Evolutionary conservation across 2,329 filamentous ascomycete species (phyloP), one percentile per base, ranked within the genome.

Genomic region (Seiridium cupressi): DNA sequence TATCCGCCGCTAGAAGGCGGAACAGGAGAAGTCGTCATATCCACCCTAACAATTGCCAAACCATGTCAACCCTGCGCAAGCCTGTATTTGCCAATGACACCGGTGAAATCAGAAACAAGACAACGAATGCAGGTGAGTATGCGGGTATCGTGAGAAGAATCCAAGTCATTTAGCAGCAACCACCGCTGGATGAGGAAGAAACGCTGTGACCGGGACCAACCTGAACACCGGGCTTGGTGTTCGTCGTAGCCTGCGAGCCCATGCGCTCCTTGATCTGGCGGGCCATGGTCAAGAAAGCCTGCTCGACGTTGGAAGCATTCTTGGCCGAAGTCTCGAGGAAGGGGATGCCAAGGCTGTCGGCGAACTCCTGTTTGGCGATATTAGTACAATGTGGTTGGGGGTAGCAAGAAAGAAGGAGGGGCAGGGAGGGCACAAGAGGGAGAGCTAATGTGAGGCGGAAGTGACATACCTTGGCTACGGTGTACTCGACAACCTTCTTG

Each of bases 401-500:
- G 7, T 46, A 32, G n/a, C 5, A 49, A 49, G n/a, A 6, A 5
- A 35, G 13, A 51, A 61, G 48, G 55, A 57, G 38, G 53, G 46
- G 48, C 54, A 48, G 18, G 18, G 18, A 26, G 18, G 18, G 18
- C 18, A 26, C 18, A 26, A 26, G 18, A 26, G 18, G 18, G 18
- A 26, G 18, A 26, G 18, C 18, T 26, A 26, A 26, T 26, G 18
- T 26, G 18, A 26, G 18, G 18, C 18, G 18, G 18, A 26, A 26
- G 18, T 26, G 31, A 7, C 56, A 8, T 31, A 97, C 95, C 92
- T 99, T 99, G 70, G 95, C 95, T 69, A 98, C 95, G 66, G 93
- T 96, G 87, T 99, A 99, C 79, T 99, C 95, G 64, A 99, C 95
- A 46, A 98, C 95, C 85, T 98, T 99, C 91, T 99, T 99, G 82